phyloP scores from a whole-genome alignment of 1,284 basidiomycete genomes.

The Xerocomus amazonicus region DNA sequence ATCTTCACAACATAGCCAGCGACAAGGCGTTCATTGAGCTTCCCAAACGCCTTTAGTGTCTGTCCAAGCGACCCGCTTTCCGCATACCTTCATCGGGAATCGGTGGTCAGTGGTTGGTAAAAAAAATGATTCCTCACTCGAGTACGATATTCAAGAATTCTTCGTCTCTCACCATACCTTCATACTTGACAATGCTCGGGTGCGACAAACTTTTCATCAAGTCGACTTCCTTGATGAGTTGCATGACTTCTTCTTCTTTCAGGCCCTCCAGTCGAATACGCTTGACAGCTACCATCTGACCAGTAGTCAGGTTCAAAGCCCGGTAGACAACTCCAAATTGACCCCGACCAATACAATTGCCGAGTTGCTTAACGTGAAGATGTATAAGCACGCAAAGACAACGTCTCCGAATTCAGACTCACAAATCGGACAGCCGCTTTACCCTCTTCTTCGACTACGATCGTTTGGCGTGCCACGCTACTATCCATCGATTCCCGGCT shows the following conservation, averaged over 20 bases:
- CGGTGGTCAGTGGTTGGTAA: conserved; percentile 16
- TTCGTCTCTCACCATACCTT: conserved; percentile 89
- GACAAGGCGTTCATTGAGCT: conserved; percentile 85
- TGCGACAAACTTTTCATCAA: conserved; percentile 85
- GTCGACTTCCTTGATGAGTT: conserved; percentile 90
- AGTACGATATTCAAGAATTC: conserved; percentile 87
- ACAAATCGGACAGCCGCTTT: conserved; percentile 82
- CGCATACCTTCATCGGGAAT: conserved; percentile 60
- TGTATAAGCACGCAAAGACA: conserved; percentile 4
- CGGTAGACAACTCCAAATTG: conserved; percentile 96
- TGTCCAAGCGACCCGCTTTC: conserved; percentile 93
- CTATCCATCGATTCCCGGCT: conserved; percentile 59
- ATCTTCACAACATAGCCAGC: conserved; percentile 92
- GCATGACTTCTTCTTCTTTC: conserved; percentile 80
- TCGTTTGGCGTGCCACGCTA: conserved; percentile 64
- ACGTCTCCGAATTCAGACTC: conserved; percentile 37
- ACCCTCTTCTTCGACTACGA: conserved; percentile 81
- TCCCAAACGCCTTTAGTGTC: conserved; percentile 87
- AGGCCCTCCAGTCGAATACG: conserved; percentile 84
- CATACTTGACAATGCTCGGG: conserved; percentile 93
- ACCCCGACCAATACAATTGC: conserved; percentile 93
- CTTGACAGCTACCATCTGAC: conserved; percentile 94
- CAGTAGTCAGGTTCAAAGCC: conserved; percentile 87
- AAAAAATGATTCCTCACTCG: conserved; percentile 58
- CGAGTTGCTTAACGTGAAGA: conserved; percentile 68